Conservation (phyloP, 768 basidiomycete species). For the Serendipita indica region DNA sequence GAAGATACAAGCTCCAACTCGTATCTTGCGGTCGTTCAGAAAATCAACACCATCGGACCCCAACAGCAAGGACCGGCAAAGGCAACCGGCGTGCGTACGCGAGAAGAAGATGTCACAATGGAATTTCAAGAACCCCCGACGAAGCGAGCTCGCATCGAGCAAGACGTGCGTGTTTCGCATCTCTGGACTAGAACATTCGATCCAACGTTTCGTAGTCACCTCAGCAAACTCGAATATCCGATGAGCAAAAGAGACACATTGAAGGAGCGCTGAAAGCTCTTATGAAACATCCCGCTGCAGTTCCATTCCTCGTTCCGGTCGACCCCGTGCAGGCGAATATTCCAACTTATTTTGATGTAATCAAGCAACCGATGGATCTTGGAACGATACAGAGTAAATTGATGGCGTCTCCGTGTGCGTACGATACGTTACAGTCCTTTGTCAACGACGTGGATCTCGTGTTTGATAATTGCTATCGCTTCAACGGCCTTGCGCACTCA, state of each 20-base stretch:
- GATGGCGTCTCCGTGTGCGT: constrained; percentile 43
- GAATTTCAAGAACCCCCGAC: too few relatives aligned
- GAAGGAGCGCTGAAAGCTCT: not conserved
- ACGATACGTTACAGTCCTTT: constrained; percentile 91
- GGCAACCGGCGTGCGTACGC: too few relatives aligned
- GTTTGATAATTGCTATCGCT: constrained; percentile 88
- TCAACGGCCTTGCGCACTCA: constrained; percentile 83
- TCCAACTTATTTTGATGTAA: constrained; percentile 81
- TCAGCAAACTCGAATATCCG: too few relatives aligned
- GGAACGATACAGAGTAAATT: constrained; percentile 87
- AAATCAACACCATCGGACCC: too few relatives aligned
- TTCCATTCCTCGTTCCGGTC: constrained; percentile 73
- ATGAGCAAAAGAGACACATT: not conserved
- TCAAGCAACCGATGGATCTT: constrained; percentile 90
- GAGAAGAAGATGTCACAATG: too few relatives aligned
- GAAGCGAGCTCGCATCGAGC: too few relatives aligned
- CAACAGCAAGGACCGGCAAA: too few relatives aligned
- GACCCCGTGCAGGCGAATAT: constrained; percentile 46
- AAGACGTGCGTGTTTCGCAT: too few relatives aligned
- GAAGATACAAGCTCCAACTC: too few relatives aligned
- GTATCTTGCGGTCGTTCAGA: too few relatives aligned
- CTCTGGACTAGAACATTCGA: too few relatives aligned
- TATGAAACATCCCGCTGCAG: constrained; percentile 22
- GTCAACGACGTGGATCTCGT: constrained; percentile 89
- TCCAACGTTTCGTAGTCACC: too few relatives aligned